Evolutionary conservation across 208 protist species (phyloP), one percentile per base, ranked within the genome.

Genomic region (Trypanosoma boissoni): DNA sequence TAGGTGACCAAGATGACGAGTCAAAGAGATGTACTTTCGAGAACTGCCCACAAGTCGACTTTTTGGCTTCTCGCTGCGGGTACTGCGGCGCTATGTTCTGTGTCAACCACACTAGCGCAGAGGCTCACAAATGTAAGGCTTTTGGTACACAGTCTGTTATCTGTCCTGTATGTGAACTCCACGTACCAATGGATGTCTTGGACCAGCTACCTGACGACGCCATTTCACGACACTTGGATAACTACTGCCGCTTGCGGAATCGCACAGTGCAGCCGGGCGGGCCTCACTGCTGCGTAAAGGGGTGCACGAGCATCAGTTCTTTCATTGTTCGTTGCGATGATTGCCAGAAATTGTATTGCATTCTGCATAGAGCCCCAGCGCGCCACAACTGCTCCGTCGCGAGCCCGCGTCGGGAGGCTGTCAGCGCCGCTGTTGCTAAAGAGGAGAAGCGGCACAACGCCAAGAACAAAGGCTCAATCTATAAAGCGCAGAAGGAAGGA

Each of bases 51-150:
- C 61, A 91, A 54, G 81, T 89, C 21, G 84, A 94, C 53, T 60
- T 85, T 0, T 68, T 96, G 45, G 58, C 86, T 18, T 71, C 80
- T 1, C 68, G 60, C 7, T 96, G 90, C 73, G 61, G 67, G 4
- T 46, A 86, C 56, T 96, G 90, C 63, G 68, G 74, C 36, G 82
- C 68, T 57, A 65, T 57, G 10, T 96, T 92, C 74, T 96, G 90
- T 55, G 75, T 68, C 2, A 44, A 79, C n/a, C 90, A 96, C 72
- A 80, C 91, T 2, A 20, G 59, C n/a, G 72, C 67, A 29, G 51
- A 36, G 28, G 75, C 68, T 3, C 90, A 96, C 57, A 51, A 80
- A 26, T 96, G 86, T 59, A 1, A 54, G 2, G 68, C 43, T 3
- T 70, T 72, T 42, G 72, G 88, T 41, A 69, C 72, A 23, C 52